Evolutionary conservation across 1,139 yeast genomes (phyloP).

Genomic region (Tardiomyces depauwii): DNA sequence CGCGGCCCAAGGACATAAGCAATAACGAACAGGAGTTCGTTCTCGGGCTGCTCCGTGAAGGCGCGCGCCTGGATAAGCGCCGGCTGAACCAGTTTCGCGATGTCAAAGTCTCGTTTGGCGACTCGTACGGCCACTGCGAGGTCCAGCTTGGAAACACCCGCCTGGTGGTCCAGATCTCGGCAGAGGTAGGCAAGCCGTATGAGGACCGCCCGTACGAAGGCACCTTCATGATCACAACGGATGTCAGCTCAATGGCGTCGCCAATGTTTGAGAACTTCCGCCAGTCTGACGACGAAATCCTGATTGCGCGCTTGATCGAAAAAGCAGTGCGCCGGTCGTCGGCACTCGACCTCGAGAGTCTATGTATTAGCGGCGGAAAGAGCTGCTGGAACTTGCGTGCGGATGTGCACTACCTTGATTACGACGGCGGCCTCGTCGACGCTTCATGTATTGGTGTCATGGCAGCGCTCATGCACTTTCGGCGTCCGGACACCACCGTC

Average conservation of each 20-base stretch:
- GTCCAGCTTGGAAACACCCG: slow-evolving; percentile 61
- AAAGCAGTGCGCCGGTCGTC: slow-evolving; percentile 84
- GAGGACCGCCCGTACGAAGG: slow-evolving; percentile 96
- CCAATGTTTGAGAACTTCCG: slow-evolving; percentile 68
- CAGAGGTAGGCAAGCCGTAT: slow-evolving; percentile 70
- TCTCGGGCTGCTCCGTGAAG: slow-evolving; percentile 45
- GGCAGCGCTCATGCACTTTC: slow-evolving; percentile 73
- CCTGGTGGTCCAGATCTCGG: slow-evolving; percentile 68
- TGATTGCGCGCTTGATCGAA: slow-evolving; percentile 73
- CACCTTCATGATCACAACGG: slow-evolving; percentile 69
- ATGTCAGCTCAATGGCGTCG: slow-evolving; percentile 81
- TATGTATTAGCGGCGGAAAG: slow-evolving; percentile 84
- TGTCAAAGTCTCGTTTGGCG: slow-evolving; percentile 52
- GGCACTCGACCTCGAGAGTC: slow-evolving; percentile 79
- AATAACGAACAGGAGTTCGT: slow-evolving; percentile 51
- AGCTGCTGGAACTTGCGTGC: slow-evolving; percentile 88
- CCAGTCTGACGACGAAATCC: slow-evolving; percentile 65
- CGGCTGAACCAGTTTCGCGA: slow-evolving; percentile 49
- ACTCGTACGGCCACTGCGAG: slow-evolving; percentile 72
- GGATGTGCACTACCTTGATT: slow-evolving; percentile 77
- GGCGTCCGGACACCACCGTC: slow-evolving; percentile 73
- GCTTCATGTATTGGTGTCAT: slow-evolving; percentile 86
- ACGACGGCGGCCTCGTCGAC: slow-evolving; percentile 88
- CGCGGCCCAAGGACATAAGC: slow-evolving; percentile 21
- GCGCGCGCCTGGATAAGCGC: slow-evolving; percentile 62